Evolutionary conservation across 2,329 filamentous ascomycete genomes (phyloP), one percentile per base, ranked within the genome.

Genomic region (Drechslerella coelobrocha): DNA sequence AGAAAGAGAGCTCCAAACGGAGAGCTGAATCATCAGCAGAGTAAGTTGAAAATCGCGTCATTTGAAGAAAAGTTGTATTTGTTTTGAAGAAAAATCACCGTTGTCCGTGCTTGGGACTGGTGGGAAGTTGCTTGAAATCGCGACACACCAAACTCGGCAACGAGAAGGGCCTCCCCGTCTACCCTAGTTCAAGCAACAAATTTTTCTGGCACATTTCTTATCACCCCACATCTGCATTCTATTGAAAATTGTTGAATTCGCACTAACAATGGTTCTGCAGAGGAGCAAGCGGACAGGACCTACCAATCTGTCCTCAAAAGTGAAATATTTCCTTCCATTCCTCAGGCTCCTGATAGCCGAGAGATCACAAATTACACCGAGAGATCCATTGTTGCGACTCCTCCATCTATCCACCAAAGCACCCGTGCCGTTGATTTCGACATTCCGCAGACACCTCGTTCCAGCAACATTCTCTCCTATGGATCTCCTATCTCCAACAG

Each of bases 401-500:
- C 75, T n/a, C 75, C 75, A 26, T 72, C 73, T 14, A 71, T 71
- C 19, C 66, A 71, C n/a, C 66, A 71, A 14, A 63, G 66, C 29
- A 71, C 66, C 21, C 47, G 66, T 26, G 66, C 66, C 23, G 53
- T 71, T 9, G 66, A 71, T 50, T 72, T 75, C 59, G 75, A 74
- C 21, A 74, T 76, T 47, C 96, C 93, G 0, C 94, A 94, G 0
- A 96, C 93, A 0, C 99, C 94, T 2, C 94, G 94, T 8, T 92
- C 96, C 79, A 97, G 97, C 81, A 99, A 99, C 75, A 85, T 99
- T 39, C 97, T 99, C 78, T 91, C 89, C 24, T 97, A 96, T 78
- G 88, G 91, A 79, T 92, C 90, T 1, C 89, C 90, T 78, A 43
- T 75, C 72, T 54, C 74, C 48, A 79, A 72, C 29, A 21, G 61